phyloP scores from a whole-genome alignment of 163 green algal genomes.

The Scenedesmus sp. region DNA sequence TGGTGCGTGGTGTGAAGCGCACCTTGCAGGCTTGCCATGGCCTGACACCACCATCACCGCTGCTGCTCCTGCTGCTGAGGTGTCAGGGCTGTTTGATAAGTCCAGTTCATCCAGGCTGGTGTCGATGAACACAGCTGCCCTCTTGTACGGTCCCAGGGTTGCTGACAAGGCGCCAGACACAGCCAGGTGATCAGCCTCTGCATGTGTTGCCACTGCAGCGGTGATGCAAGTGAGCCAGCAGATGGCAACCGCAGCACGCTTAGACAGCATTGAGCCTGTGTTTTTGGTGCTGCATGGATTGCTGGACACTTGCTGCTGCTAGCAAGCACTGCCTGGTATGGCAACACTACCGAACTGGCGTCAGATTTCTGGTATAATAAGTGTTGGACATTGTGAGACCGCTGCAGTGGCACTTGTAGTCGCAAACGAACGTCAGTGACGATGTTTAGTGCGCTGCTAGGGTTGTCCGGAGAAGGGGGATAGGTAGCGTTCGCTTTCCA shows the following conservation, averaged over 20 bases:
- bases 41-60: not conserved
- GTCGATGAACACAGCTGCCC: not conserved
- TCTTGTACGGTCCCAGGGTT: not conserved
- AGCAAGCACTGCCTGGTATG: not conserved
- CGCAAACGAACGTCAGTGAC: not conserved
- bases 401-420: not conserved
- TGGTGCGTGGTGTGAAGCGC: not conserved
- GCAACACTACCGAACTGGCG: not conserved
- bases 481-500: not conserved
- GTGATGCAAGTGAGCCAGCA: not conserved
- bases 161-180: not conserved
- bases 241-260: no score
- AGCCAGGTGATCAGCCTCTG: not conserved
- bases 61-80: not conserved
- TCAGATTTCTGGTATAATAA: not conserved
- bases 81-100: not conserved
- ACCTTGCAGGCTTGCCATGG: not conserved
- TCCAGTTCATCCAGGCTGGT: not conserved
- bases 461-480: not conserved
- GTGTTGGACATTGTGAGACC: not conserved
- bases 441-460: not conserved
- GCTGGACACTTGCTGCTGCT: not conserved
- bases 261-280: not conserved
- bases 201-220: not conserved
- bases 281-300: not conserved